Conservation (phyloP, 805 yeast species). For the Candida sphagnicola region DNA sequence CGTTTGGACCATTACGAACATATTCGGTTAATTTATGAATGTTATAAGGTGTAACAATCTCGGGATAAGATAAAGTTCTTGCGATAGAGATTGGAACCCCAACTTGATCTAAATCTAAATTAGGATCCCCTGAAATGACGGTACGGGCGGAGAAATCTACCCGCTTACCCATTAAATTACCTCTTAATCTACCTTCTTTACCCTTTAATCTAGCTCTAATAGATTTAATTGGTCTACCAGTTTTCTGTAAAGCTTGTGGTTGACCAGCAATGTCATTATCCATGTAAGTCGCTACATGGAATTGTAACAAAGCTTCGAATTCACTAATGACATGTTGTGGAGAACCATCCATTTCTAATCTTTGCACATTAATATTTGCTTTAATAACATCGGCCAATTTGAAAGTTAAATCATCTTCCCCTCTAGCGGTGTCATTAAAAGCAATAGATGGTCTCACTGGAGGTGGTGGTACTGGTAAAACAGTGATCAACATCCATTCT, state of each 20-base stretch:
- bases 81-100: constrained; percentile 99
- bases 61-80: constrained; percentile 92
- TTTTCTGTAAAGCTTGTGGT: constrained; percentile 97
- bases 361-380: constrained; percentile 96
- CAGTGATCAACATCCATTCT: constrained; percentile 96
- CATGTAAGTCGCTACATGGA: constrained; percentile 99
- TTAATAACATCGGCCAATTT: constrained; percentile 94
- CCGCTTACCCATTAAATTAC: constrained; percentile 99
- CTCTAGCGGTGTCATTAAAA: constrained; percentile 95
- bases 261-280: constrained; percentile 99
- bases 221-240: constrained; percentile 98
- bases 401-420: constrained; percentile 98
- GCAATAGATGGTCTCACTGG: constrained; percentile 99
- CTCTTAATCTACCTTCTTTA: constrained; percentile 98
- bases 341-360: constrained; percentile 96
- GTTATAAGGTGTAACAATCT: constrained; percentile 95
- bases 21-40: constrained; percentile 88
- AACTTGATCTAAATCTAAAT: constrained; percentile 94
- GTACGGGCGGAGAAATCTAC: constrained; percentile 99
- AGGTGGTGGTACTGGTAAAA: constrained; percentile 99
- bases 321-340: constrained; percentile 98
- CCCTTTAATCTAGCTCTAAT: constrained; percentile 99
- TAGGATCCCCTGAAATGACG: constrained; percentile 99
- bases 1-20: constrained; percentile 97
- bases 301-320: constrained; percentile 91